phyloP scores from a whole-genome alignment of 306 rosid genomes.

The Hippophae tibetana region DNA sequence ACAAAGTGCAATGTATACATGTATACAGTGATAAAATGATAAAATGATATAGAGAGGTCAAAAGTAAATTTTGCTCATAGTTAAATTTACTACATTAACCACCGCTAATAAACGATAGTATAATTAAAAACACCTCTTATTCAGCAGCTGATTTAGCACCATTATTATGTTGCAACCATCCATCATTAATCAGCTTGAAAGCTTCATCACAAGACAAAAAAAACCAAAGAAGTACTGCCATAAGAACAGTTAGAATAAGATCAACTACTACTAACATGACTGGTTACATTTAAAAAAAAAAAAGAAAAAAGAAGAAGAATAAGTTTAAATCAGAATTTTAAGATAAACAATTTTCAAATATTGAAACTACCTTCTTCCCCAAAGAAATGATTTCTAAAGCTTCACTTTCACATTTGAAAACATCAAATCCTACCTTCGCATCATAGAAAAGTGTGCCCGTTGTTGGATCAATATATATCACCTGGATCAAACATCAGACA shows the following conservation, averaged over 20 bases:
- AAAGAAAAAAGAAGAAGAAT: not conserved
- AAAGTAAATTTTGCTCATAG: too few species aligned
- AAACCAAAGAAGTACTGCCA: slow-evolving; percentile 81
- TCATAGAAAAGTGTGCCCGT: too few species aligned
- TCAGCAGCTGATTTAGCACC: too few species aligned
- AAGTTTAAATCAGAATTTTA: slow-evolving; percentile 6
- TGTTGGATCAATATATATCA: too few species aligned
- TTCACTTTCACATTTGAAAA: too few species aligned
- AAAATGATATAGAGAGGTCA: too few species aligned
- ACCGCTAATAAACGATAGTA: too few species aligned
- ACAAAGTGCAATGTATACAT: not conserved
- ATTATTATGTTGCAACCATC: slow-evolving; percentile 40
- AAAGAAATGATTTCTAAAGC: too few species aligned
- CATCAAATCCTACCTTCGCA: too few species aligned
- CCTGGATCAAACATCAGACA: too few species aligned
- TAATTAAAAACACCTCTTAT: too few species aligned
- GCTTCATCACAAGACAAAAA: slow-evolving; percentile 95
- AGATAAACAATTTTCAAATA: not conserved
- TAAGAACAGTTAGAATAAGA: slow-evolving; percentile 24
- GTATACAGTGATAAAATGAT: slow-evolving; percentile 1
- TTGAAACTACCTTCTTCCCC: slow-evolving; percentile 34
- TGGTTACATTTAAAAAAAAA: not conserved
- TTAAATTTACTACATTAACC: too few species aligned
- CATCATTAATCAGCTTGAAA: slow-evolving; percentile 65
- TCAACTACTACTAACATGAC: slow-evolving; percentile 18